These are phyloP conservation scores for Lichenothelia convexa DNA, from an alignment of 495 filamentous ascomycete genomes.

Conservation along the genomic window DNA sequence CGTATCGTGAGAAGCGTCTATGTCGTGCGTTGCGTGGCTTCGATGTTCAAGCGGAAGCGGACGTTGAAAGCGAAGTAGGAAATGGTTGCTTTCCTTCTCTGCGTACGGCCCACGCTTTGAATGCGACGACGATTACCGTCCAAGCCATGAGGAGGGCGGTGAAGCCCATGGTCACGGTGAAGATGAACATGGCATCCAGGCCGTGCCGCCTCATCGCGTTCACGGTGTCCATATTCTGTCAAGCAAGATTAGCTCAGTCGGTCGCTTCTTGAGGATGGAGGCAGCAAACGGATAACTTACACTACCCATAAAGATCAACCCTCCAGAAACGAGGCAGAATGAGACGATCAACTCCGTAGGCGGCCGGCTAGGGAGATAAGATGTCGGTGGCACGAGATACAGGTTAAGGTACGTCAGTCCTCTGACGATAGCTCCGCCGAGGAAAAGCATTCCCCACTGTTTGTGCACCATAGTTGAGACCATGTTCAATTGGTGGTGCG, in stretches of 20 bases:
- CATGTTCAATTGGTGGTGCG: constrained; percentile 72
- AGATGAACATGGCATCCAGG: constrained; percentile 76
- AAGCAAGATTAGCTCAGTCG: no score
- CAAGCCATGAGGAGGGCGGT: constrained; percentile 76
- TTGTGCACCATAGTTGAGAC: constrained; percentile 83
- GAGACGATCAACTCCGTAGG: constrained; percentile 71
- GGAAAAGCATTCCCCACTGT: constrained; percentile 80
- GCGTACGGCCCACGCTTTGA: constrained; percentile 76
- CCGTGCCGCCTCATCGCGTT: constrained; percentile 56
- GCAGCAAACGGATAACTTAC: constrained; percentile 35
- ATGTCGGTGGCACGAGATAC: constrained; percentile 68
- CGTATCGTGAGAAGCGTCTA: no score
- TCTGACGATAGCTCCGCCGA: constrained; percentile 62
- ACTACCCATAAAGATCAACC: constrained; percentile 84
- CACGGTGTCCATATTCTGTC: constrained; percentile 51
- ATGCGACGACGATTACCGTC: constrained; percentile 54
- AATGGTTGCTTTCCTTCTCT: constrained; percentile 24
- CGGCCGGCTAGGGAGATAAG: constrained; percentile 71
- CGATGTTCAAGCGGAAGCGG: no score
- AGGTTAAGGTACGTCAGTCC: constrained; percentile 61
- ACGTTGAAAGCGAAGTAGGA: background rate
- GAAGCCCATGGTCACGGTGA: constrained; percentile 75
- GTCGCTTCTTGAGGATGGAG: no score
- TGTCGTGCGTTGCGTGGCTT: no score
- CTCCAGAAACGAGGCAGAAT: constrained; percentile 77